These are phyloP conservation scores for Penicillium aurantiogriseum DNA, from an alignment of 2,329 filamentous ascomycete genomes.

Conservation along the genomic window DNA sequence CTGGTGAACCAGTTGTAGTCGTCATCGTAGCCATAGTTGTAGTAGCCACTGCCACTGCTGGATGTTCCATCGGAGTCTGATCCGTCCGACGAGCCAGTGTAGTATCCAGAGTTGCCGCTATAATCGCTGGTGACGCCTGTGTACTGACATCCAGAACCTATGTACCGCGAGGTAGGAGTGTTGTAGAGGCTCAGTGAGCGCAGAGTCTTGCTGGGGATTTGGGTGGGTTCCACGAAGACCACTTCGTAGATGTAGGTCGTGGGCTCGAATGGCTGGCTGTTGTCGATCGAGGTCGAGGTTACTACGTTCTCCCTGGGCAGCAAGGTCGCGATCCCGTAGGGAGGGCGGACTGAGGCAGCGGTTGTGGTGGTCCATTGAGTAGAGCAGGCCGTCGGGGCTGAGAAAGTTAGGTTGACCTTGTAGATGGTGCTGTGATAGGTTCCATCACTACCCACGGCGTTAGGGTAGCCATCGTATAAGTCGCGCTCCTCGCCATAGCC, in stretches of 20 bases:
- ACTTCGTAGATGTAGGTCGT: conserved; percentile 28
- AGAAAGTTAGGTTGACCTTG: conserved; percentile 29
- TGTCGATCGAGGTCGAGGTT: conserved; percentile 25
- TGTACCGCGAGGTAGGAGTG: conserved; percentile 18
- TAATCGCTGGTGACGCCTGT: background rate
- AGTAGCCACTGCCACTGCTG: background rate
- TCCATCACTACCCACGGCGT: conserved; percentile 2
- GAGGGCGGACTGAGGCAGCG: conserved; percentile 19
- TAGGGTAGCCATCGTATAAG: background rate
- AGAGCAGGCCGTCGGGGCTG: conserved; percentile 30
- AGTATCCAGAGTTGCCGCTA: background rate
- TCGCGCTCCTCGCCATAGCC: conserved; percentile 18
- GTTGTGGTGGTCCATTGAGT: conserved; percentile 30
- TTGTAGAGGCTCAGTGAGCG: conserved; percentile 21
- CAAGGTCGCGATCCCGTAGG: conserved; percentile 12
- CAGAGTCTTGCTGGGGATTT: conserved; percentile 25
- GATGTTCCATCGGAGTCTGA: background rate
- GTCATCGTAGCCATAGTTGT: conserved; percentile 9
- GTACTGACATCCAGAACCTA: conserved; percentile 15
- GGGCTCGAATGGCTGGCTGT: conserved; percentile 23
- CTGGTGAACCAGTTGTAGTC: conserved; percentile 26
- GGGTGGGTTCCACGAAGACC: conserved; percentile 30
- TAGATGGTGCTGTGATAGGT: conserved; percentile 21
- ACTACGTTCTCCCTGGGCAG: conserved; percentile 23
- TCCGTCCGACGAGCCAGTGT: background rate